Evolutionary conservation across 208 protist species (phyloP).

Genomic region (Leishmania mexicana): DNA sequence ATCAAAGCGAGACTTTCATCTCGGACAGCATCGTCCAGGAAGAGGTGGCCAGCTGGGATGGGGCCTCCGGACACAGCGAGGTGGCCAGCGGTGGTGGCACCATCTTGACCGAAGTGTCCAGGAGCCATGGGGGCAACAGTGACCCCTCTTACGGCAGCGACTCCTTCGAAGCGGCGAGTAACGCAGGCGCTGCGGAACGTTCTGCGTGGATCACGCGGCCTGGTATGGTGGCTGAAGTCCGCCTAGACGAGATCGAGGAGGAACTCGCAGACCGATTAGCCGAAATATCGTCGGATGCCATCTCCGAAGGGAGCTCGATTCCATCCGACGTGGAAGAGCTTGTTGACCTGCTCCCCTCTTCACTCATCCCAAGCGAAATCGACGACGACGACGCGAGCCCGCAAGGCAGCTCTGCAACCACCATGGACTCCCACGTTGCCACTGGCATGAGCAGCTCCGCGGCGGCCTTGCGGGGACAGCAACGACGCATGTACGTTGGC

Average conservation of each 20-base stretch:
- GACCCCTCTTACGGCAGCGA: constrained; percentile 1
- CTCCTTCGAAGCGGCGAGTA: neutral
- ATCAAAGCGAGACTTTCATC: constrained; percentile 17
- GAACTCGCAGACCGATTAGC: constrained; percentile 23
- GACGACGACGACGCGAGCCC: neutral
- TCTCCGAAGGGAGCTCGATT: constrained; percentile 6
- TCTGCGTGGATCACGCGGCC: neutral
- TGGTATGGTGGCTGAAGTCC: neutral
- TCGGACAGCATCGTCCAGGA: constrained; percentile 39
- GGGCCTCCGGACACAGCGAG: neutral
- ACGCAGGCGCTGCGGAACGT: neutral
- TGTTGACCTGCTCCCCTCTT: constrained; percentile 28
- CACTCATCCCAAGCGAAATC: constrained; percentile 26
- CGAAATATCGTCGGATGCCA: constrained; percentile 24
- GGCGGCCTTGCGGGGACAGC: constrained; percentile 2
- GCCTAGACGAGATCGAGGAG: constrained; percentile 36
- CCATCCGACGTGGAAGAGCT: constrained; percentile 34
- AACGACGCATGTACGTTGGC: constrained; percentile 18
- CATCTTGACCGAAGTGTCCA: neutral
- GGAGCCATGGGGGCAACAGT: neutral
- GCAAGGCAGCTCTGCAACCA: neutral
- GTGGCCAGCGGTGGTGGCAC: constrained; percentile 11
- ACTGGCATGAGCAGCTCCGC: constrained; percentile 15
- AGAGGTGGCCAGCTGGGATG: constrained; percentile 13
- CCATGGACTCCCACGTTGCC: constrained; percentile 3